Percentiles rank a stretch among this genome's conserved stretches.
Conservation (phyloP, 495 filamentous ascomycete genomes). For the Trichoderma reesei region DNA sequence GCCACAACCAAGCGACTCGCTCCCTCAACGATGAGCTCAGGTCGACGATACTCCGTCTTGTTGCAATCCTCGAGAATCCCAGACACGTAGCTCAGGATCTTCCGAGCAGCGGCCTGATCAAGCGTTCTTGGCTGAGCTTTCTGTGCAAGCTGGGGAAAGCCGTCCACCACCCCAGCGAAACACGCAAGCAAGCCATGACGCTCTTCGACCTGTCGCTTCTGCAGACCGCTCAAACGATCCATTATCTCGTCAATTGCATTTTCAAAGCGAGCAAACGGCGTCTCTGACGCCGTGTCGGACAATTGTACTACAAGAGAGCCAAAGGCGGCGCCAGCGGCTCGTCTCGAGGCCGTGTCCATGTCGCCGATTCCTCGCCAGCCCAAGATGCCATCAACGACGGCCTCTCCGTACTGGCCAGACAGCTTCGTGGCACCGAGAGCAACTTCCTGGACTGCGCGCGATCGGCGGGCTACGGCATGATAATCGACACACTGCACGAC, state of each 20-base stretch:
- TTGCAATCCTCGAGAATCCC: constrained; percentile 27
- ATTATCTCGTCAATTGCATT: constrained; percentile 27
- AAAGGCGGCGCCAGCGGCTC: constrained; percentile 59
- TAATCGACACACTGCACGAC: constrained; percentile 89
- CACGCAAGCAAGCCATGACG: constrained; percentile 59
- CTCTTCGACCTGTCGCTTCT: constrained; percentile 52
- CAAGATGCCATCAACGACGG: constrained; percentile 60
- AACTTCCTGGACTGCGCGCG: constrained; percentile 69
- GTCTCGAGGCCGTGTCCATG: constrained; percentile 59
- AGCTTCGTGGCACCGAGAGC: constrained; percentile 55
- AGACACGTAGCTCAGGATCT: constrained; percentile 16
- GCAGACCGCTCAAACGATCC: constrained; percentile 35
- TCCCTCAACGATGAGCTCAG: constrained; percentile 61
- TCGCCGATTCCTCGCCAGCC: constrained; percentile 82
- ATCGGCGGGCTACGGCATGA: constrained; percentile 79
- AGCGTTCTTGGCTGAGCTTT: neutral
- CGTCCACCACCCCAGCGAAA: constrained; percentile 37
- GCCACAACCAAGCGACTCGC: constrained; percentile 46
- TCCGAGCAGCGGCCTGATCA: neutral
- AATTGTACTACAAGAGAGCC: constrained; percentile 45
- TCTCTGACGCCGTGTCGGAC: constrained; percentile 10
- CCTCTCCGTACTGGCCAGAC: constrained; percentile 56
- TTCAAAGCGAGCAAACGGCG: constrained; percentile 22
- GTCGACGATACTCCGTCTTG: constrained; percentile 42
- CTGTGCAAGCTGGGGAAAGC: constrained; percentile 14